phyloP scores from a whole-genome alignment of 495 filamentous ascomycete species.

The Penicillium turbatum region DNA sequence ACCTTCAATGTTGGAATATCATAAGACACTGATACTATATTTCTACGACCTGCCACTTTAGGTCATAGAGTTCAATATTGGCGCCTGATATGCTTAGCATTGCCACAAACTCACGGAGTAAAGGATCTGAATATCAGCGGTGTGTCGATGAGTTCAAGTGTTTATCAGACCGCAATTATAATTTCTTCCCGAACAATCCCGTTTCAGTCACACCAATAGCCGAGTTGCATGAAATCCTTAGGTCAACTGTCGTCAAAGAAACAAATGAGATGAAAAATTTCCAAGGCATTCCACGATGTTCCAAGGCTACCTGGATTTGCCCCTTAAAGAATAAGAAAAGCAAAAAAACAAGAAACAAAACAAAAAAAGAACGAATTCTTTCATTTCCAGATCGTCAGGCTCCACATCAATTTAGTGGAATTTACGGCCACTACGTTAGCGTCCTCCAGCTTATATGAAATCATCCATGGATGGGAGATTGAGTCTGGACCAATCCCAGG shows the following conservation, averaged over 20 bases:
- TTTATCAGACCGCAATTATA: neutral
- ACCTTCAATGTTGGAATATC: no score
- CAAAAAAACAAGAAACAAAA: no score
- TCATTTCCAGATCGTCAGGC: neutral
- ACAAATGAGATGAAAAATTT: no score
- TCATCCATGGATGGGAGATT: conserved; percentile 3
- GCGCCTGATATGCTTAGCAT: neutral
- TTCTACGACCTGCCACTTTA: no score
- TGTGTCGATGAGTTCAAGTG: neutral
- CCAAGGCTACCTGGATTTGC: neutral
- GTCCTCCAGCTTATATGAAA: conserved; percentile 9
- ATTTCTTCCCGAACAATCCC: neutral
- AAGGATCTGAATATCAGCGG: neutral
- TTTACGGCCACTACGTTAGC: conserved; percentile 3
- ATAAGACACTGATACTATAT: no score
- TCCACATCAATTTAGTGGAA: neutral
- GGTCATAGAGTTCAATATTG: neutral
- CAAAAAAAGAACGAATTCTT: neutral
- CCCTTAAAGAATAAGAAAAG: neutral
- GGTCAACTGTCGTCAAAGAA: neutral
- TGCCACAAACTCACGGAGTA: neutral
- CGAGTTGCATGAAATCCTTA: neutral
- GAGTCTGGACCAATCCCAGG: neutral
- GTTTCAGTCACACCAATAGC: neutral
- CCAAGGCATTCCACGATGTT: neutral